These are phyloP conservation scores for Amborella trichopoda DNA, from an alignment of 164 flowering plant species.

Conservation along the genomic window DNA sequence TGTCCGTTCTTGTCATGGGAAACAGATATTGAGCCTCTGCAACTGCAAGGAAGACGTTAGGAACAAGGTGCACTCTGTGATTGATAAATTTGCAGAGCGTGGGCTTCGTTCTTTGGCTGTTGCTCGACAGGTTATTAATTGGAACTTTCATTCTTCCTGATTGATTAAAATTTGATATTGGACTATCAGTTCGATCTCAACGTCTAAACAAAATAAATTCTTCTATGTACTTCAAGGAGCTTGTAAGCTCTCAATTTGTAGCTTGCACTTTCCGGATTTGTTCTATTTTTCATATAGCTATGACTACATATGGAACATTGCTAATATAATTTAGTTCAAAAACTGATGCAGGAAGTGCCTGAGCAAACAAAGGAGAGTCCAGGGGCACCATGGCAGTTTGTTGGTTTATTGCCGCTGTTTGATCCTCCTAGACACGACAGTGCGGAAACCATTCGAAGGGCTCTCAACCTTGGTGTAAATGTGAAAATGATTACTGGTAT, in stretches of 20 bases:
- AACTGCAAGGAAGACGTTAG: slow-evolving; percentile 58
- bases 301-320: background rate
- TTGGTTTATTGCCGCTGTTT: slow-evolving; percentile 14
- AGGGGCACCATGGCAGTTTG: slow-evolving; percentile 86
- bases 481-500: slow-evolving; percentile 83
- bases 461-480: slow-evolving; percentile 73
- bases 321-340: background rate
- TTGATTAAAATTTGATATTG: too few species aligned
- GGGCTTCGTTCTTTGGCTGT: slow-evolving; percentile 81
- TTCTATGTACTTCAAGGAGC: too few species aligned
- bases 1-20: background rate
- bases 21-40: slow-evolving; percentile 30
- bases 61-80: slow-evolving; percentile 64
- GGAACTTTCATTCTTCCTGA: too few species aligned
- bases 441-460: slow-evolving; percentile 72
- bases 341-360: slow-evolving; percentile 56
- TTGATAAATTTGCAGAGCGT: slow-evolving; percentile 80
- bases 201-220: too few species aligned
- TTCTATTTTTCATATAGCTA: too few species aligned
- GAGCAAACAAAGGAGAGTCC: slow-evolving; percentile 52
- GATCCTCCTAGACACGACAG: slow-evolving; percentile 38
- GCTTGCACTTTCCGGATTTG: too few species aligned
- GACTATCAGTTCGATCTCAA: too few species aligned
- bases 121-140: slow-evolving; percentile 52
- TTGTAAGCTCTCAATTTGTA: too few species aligned